Conservation (phyloP, 495 filamentous ascomycete genomes). For the Penicillium desertorum region DNA sequence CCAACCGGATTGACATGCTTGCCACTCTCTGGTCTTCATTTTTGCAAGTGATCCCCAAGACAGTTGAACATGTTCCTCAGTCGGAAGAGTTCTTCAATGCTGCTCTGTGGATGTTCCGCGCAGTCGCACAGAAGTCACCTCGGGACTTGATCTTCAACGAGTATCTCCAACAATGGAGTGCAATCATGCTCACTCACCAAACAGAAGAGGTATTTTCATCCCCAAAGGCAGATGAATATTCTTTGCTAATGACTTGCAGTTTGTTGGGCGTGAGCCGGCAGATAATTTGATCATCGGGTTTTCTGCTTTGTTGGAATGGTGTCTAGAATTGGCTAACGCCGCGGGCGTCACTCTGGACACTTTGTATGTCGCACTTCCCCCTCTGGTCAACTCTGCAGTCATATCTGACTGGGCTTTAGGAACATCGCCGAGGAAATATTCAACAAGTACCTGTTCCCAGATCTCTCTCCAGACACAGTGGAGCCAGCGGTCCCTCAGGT, state of each 20-base stretch:
- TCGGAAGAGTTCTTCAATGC: conserved; percentile 59
- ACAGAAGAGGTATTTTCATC: conserved; percentile 45
- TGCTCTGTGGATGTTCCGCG: conserved; percentile 52
- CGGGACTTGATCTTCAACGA: conserved; percentile 50
- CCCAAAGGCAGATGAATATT: too few relatives aligned
- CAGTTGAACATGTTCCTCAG: conserved; percentile 41
- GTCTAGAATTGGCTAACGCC: conserved; percentile 48
- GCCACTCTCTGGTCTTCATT: conserved; percentile 54
- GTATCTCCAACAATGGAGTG: conserved; percentile 53
- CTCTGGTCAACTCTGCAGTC: background rate
- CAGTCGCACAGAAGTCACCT: conserved; percentile 52
- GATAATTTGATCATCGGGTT: conserved; percentile 52
- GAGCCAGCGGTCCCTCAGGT: conserved; percentile 31
- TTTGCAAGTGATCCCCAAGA: conserved; percentile 48
- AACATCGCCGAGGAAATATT: conserved; percentile 61
- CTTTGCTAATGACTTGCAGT: conserved; percentile 27
- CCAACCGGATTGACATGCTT: conserved; percentile 41
- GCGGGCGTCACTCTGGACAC: conserved; percentile 47
- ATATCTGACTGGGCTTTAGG: conserved; percentile 21
- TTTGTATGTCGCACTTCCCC: conserved; percentile 26
- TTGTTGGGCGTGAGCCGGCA: conserved; percentile 51
- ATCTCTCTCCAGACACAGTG: conserved; percentile 40
- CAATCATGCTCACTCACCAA: conserved; percentile 54
- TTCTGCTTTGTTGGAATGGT: conserved; percentile 47
- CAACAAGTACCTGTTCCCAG: conserved; percentile 68